Evolutionary conservation across 768 basidiomycete genomes (phyloP).

Genomic region (Collybiopsis luxurians): DNA sequence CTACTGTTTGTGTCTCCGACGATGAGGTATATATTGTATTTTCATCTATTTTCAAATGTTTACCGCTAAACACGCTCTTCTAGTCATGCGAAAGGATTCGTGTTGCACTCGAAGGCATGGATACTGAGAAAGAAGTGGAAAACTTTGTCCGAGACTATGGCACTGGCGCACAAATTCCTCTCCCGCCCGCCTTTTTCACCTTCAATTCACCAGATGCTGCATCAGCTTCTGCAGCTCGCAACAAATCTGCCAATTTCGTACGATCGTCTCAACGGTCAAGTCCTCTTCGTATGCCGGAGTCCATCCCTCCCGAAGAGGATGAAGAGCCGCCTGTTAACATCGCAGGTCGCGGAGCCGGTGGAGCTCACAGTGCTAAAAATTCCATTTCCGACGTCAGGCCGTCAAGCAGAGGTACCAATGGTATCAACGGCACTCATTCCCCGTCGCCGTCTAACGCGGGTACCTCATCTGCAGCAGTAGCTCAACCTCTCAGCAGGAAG

Average conservation of each 20-base stretch:
- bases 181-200: constrained; percentile 61
- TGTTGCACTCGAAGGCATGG: constrained; percentile 63
- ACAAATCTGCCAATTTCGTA: constrained; percentile 6
- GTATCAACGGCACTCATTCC: constrained; percentile 23
- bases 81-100: constrained; percentile 73
- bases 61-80: not conserved
- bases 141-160: constrained; percentile 66
- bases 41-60: too few species aligned
- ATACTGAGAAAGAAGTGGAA: constrained; percentile 64
- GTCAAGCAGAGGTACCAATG: constrained; percentile 22
- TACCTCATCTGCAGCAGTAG: constrained; percentile 8
- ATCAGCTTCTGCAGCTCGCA: not conserved
- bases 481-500: constrained; percentile 19
- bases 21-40: constrained; percentile 69
- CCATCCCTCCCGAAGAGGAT: constrained; percentile 27
- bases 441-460: constrained; percentile 5
- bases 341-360: constrained; percentile 73
- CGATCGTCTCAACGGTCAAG: constrained; percentile 2
- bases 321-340: constrained; percentile 53
- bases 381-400: constrained; percentile 27
- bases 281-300: constrained; percentile 1
- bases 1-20: constrained; percentile 91
- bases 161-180: constrained; percentile 63
- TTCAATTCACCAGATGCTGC: constrained; percentile 3
- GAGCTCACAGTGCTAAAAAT: constrained; percentile 37